Percentiles rank a stretch among this genome's conserved stretches.
Conservation (phyloP, 2,329 filamentous ascomycete genomes). For the Lasiodiplodia hormozganensis region DNA sequence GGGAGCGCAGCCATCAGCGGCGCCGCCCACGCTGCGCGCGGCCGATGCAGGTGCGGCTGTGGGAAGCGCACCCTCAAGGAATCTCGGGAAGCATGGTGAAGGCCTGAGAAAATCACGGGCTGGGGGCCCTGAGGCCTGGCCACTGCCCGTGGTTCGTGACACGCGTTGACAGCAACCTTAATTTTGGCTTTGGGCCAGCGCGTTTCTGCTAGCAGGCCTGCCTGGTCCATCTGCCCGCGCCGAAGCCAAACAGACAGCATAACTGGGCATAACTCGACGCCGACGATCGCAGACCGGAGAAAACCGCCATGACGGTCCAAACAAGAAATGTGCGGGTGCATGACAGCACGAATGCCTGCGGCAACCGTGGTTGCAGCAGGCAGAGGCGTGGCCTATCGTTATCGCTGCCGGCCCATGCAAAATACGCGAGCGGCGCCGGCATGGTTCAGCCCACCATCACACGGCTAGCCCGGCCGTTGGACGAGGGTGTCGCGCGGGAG, state of each 20-base stretch:
- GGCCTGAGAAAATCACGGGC: conserved; percentile 31
- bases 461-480: conserved; percentile 24
- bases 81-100: conserved; percentile 32
- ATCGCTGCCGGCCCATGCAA: conserved; percentile 18
- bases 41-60: conserved; percentile 25
- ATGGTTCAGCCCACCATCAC: conserved; percentile 16
- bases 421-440: conserved; percentile 22
- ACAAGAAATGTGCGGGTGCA: conserved; percentile 26
- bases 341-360: conserved; percentile 20
- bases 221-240: conserved; percentile 18
- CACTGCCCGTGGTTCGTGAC: conserved; percentile 26
- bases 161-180: conserved; percentile 31
- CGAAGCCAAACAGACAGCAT: conserved; percentile 11
- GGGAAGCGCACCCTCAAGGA: conserved; percentile 31
- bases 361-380: conserved; percentile 15
- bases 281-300: conserved; percentile 25
- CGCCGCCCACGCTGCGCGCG: conserved; percentile 8
- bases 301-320: conserved; percentile 23
- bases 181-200: conserved; percentile 25
- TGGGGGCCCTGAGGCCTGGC: conserved; percentile 25
- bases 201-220: conserved; percentile 23
- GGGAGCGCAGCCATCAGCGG: conserved; percentile 23
- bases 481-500: conserved; percentile 28
- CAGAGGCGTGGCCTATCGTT: conserved; percentile 24
- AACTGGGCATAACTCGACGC: conserved; percentile 7